These are phyloP conservation scores for Echium plantagineum DNA, from an alignment of 257 asterid genomes.

Conservation along the genomic window DNA sequence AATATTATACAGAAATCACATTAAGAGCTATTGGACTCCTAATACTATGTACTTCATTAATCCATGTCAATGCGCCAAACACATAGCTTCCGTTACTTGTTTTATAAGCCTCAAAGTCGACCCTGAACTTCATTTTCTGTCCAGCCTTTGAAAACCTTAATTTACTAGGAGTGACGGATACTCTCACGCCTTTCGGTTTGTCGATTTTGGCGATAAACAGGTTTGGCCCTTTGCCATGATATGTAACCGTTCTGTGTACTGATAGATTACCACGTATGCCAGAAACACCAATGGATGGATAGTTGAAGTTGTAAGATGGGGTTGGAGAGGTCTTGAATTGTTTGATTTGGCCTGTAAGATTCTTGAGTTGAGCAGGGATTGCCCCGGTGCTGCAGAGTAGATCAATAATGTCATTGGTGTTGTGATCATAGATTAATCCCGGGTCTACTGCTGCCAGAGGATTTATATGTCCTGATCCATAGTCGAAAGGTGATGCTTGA, in stretches of 20 bases:
- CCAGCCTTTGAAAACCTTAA: conserved; percentile 27
- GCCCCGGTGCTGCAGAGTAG: conserved; percentile 50
- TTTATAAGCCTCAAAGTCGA: no score
- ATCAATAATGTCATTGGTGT: conserved; percentile 25
- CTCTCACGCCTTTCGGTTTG: conserved; percentile 31
- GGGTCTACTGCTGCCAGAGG: conserved; percentile 50
- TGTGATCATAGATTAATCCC: conserved; percentile 42
- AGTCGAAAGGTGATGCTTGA: conserved; percentile 37
- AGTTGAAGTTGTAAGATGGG: conserved; percentile 34
- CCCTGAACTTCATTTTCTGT: conserved; percentile 24
- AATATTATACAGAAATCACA: conserved; percentile 18
- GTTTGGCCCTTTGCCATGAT: conserved; percentile 34
- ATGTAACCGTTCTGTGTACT: conserved; percentile 43
- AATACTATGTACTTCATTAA: conserved; percentile 35
- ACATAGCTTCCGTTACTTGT: no score
- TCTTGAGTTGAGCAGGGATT: conserved; percentile 39
- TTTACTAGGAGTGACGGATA: conserved; percentile 28
- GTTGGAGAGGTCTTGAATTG: conserved; percentile 21
- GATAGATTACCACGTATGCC: conserved; percentile 28
- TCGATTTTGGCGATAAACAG: conserved; percentile 26
- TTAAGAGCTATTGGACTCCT: conserved; percentile 48
- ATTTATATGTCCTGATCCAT: conserved; percentile 50
- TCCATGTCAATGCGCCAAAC: conserved; percentile 9
- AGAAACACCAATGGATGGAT: conserved; percentile 54
- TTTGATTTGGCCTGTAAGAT: conserved; percentile 26